phyloP scores from a whole-genome alignment of 2,329 filamentous ascomycete species.

The Magnaporthiopsis rhizophila region DNA sequence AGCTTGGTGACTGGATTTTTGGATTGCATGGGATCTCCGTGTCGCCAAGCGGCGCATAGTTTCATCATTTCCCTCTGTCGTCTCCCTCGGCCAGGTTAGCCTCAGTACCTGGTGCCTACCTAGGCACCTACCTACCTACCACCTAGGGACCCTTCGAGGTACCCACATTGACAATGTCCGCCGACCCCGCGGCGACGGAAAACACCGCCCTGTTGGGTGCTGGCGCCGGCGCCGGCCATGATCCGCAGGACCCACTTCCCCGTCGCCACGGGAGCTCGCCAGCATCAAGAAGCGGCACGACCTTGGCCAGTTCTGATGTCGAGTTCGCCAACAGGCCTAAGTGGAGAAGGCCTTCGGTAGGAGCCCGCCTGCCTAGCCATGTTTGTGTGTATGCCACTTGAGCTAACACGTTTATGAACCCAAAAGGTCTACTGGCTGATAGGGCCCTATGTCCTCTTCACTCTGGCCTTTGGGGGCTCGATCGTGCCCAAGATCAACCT shows the following conservation, averaged over 20 bases:
- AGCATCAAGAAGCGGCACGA: constrained; percentile 10
- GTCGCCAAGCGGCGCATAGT: neutral
- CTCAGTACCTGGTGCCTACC: neutral
- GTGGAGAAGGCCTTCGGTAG: constrained; percentile 56
- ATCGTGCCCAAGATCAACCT: constrained; percentile 83
- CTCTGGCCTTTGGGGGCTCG: constrained; percentile 77
- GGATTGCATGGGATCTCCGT: neutral
- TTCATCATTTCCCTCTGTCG: neutral
- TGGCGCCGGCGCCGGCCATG: constrained; percentile 15
- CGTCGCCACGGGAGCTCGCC: too few relatives aligned
- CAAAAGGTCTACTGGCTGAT: constrained; percentile 73
- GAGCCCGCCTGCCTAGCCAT: neutral
- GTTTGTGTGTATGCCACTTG: neutral
- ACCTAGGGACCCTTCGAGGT: neutral
- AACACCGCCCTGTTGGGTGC: constrained; percentile 25
- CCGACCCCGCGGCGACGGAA: neutral
- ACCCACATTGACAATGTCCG: neutral
- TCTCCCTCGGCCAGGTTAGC: neutral
- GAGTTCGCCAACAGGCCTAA: constrained; percentile 56
- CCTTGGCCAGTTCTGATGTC: constrained; percentile 38
- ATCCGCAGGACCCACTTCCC: neutral
- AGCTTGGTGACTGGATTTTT: neutral
- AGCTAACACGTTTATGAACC: constrained; percentile 8
- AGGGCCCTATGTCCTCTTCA: constrained; percentile 71
- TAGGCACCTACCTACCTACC: neutral